Conservation (phyloP, 495 filamentous ascomycete genomes). For the Aspergillus affinis region DNA sequence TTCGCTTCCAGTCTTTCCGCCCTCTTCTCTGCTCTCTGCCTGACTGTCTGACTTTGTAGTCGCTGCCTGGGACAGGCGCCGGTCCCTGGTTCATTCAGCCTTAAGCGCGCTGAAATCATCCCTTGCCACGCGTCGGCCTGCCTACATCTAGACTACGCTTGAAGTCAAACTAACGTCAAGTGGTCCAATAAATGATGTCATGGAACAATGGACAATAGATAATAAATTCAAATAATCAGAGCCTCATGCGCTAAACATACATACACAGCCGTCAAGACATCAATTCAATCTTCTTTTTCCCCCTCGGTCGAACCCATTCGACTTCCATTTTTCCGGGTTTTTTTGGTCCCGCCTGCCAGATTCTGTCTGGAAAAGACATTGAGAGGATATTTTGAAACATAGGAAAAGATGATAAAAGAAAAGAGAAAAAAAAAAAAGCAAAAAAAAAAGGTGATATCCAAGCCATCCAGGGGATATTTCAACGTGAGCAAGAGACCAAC, state of each 20-base stretch:
- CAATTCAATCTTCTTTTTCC: constrained; percentile 5
- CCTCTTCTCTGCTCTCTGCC: no score
- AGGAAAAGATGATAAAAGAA: neutral
- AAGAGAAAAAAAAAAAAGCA: neutral
- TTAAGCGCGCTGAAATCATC: neutral
- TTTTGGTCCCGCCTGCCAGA: constrained; percentile 1
- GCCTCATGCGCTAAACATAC: constrained; percentile 14
- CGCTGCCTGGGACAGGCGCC: no score
- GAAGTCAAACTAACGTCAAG: no score
- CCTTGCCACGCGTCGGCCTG: neutral
- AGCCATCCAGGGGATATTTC: constrained; percentile 11
- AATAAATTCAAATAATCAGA: neutral
- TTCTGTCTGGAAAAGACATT: neutral
- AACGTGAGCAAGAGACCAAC: constrained; percentile 11
- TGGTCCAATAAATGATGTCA: neutral
- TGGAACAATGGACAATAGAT: neutral
- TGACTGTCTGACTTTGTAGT: neutral
- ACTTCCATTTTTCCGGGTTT: neutral
- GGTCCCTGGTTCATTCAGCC: neutral
- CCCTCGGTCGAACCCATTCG: neutral
- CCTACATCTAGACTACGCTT: no score
- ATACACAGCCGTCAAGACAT: constrained; percentile 11
- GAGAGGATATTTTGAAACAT: neutral
- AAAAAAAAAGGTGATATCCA: constrained; percentile 6
- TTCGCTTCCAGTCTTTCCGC: neutral